Evolutionary conservation across 371 early-diverging fungal genomes (phyloP), one percentile per base, ranked within the genome.

Genomic region (Mucor mucedo): DNA sequence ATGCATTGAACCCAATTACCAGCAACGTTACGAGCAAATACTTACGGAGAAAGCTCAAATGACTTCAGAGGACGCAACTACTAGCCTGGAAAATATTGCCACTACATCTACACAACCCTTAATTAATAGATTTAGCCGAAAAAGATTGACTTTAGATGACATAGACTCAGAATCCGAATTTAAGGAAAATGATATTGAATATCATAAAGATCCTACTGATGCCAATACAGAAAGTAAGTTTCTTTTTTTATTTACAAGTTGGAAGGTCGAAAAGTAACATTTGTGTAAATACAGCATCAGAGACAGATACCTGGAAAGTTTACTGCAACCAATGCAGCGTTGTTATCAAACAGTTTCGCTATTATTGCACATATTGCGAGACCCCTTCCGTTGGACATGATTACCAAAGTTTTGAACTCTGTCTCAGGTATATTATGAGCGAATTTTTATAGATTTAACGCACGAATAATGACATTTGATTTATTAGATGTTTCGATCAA

Each of bases 301-400:
- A 77, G 65, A 48, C 69, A 38, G 76, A 77, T n/a, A 65, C 70
- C 14, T 83, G 84, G 83, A 78, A 80, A 56, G 82, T 87, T 2
- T 80, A 83, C 44, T 89, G 90, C 79, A 86, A 87, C 44, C 73
- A 78, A 41, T 91, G 89, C 71, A 77, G 72, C 42, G 66, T 82
- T 3, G 75, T 84, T 14, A 88, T 89, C 59, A 73, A 81, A 33
- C 83, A 87, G 11, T 84, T 82, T 65, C 75, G 94, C 16, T 93
- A 92, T 66, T 95, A 89, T 62, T 95, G 96, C 71, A 89, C 87
- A 5, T 86, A 87, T 58, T 95, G 96, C 65, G 95, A 95, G 65
- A 79, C 75, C 3, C 86, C 91, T 0, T 78, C 87, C 2, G 86
- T 85, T 27, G 84, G 86, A 0, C 68, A 78, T 30, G 83, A 85